Base-by-base conservation (phyloP, 2,329 filamentous ascomycete genomes). In the Dactylonectria estremocensis region DNA sequence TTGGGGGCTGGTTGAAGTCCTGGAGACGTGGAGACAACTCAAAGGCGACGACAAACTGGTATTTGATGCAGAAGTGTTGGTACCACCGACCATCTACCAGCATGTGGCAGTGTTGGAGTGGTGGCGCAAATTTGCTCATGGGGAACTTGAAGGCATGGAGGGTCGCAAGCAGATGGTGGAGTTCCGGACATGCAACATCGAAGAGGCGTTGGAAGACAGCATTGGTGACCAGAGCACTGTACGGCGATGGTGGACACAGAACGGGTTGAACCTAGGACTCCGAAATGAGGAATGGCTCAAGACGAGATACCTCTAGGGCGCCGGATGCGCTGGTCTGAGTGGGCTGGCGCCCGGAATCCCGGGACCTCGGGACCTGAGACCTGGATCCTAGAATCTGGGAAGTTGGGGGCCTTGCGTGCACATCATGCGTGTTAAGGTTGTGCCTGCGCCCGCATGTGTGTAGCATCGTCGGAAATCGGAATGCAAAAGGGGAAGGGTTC, bases 131-230 rank as follows among this genome's bases (percentile, higher is more conserved):
- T 92, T 91, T 74, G 88, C 88, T 8, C 83, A 87, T 60, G 85
- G 88, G 55, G 84, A 87, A 74, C 81, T 88, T 35, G 83, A 83
- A 1, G 86, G 84, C 46, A 89, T 85, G 87, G 81, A 85, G 46
- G 87, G 87, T 16, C 82, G 85, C 35, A 83, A 83, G 69, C 86
- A 95, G 73, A 88, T 89, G 59, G 95, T 98, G 28, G 94, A 97
- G 80, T 98, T 97, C 81, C 95, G 95, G 80, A 97, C 94, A 1
- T 97, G 95, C 80, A 95, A 97, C 80, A 96, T 98, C 68, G 95
- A 98, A 79, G 95, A 98, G 81, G 95, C 95, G 1, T 86, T 98
- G 45, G 95, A 98, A 79, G 95, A 97, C 78, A 93, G 94, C 22
- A 89, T 95, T 56, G 89, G 88, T 9, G 91, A 92, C 61, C 92